These are phyloP conservation scores for Arachnomyces sp. DNA, from an alignment of 2,329 filamentous ascomycete genomes.

Conservation along the genomic window DNA sequence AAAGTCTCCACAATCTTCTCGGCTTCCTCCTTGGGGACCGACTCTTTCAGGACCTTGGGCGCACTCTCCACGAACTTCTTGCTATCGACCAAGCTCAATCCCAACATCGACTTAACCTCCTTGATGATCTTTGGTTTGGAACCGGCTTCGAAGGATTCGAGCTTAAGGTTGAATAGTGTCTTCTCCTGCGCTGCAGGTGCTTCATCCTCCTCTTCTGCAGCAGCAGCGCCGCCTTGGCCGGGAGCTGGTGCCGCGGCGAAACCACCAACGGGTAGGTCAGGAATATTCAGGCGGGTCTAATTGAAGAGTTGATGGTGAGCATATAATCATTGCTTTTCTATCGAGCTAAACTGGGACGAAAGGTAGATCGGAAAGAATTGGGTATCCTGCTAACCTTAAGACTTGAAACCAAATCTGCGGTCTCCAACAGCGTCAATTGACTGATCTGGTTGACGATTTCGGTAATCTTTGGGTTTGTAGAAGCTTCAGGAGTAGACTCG, in stretches of 20 bases:
- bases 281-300: conserved; percentile 90
- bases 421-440: conserved; percentile 94
- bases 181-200: conserved; percentile 84
- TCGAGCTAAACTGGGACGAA: neutral
- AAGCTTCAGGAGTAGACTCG: conserved; percentile 50
- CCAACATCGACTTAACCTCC: conserved; percentile 95
- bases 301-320: neutral
- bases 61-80: conserved; percentile 99
- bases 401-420: conserved; percentile 86
- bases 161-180: conserved; percentile 94
- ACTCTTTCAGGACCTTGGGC: conserved; percentile 98
- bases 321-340: neutral
- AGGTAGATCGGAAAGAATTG: conserved; percentile 1
- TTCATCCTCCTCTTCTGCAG: conserved; percentile 71
- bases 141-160: conserved; percentile 76
- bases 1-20: conserved; percentile 96
- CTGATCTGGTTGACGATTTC: conserved; percentile 98
- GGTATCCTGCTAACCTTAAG: conserved; percentile 64
- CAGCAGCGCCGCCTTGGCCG: conserved; percentile 49
- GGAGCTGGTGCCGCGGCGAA: conserved; percentile 66
- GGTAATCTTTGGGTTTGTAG: conserved; percentile 80
- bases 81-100: conserved; percentile 92
- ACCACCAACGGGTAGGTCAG: conserved; percentile 89
- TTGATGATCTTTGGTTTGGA: conserved; percentile 99
- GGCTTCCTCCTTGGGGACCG: conserved; percentile 94